These are phyloP conservation scores for Cnidoscolus chayamansa DNA, from an alignment of 441 rosid genomes.

Conservation along the genomic window DNA sequence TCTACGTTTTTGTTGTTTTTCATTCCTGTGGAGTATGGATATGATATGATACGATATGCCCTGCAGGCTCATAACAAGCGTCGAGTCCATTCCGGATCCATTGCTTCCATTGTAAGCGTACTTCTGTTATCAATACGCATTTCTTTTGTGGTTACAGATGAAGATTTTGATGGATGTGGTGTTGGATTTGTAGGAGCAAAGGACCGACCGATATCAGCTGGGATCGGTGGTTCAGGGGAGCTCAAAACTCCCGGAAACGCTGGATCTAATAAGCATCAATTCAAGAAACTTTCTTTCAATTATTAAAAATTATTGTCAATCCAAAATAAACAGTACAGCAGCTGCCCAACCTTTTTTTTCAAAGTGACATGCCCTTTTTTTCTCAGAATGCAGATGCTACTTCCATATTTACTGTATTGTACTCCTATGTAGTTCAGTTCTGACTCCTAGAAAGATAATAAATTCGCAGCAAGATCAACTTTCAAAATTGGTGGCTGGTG, in stretches of 20 bases:
- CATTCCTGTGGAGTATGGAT: background rate
- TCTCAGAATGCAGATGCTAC: too few species aligned
- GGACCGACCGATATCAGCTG: constrained; percentile 17
- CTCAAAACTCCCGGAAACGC: constrained; percentile 19
- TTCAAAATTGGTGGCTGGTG: background rate
- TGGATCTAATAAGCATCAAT: constrained; percentile 22
- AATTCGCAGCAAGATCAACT: too few species aligned
- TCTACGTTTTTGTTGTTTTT: background rate
- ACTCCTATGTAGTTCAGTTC: too few species aligned
- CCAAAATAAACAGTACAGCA: too few species aligned
- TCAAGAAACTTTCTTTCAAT: background rate
- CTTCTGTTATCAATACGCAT: background rate
- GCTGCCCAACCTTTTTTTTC: too few species aligned
- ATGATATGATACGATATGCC: too few species aligned
- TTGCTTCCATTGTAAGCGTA: constrained; percentile 27
- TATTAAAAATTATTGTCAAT: too few species aligned
- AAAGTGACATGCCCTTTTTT: too few species aligned
- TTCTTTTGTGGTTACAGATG: background rate
- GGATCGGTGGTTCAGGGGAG: constrained; percentile 32
- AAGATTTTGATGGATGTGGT: background rate
- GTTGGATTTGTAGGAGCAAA: constrained; percentile 11
- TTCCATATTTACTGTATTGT: too few species aligned
- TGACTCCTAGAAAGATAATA: too few species aligned
- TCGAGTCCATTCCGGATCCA: constrained; percentile 31
- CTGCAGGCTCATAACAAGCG: constrained; percentile 24